Base-by-base conservation (phyloP, 176 grass and related monocot species). In the Luzula sylvatica region DNA sequence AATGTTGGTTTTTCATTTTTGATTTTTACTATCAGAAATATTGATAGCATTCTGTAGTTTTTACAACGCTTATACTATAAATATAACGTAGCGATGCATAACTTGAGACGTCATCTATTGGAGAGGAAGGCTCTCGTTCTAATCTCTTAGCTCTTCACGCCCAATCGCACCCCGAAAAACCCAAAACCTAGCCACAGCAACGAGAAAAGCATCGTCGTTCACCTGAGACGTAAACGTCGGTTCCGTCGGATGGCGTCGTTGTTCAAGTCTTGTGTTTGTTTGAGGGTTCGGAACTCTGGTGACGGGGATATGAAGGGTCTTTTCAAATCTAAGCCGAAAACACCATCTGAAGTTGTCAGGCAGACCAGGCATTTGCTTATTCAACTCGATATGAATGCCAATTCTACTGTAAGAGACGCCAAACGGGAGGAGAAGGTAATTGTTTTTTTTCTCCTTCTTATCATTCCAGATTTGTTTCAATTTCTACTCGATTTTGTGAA, bases 351-450 rank as follows among this genome's bases (percentile, higher is more conserved):
- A 38, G 68, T 98, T 16, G 92, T 90, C 19, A 66, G 78, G 56
- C 81, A 87, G 53, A 90, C 92, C 54, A 71, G 85, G 26, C 78
- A 90, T 40, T 73, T 87, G 46, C 81, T 98, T 8, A 28, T 83
- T 53, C 65, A 70, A 29, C 13, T 90, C 61, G 86, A 90, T 65
- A 26, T 82, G 30, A n/a, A n/a, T n/a, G n/a, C n/a, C n/a, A 52
- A 83, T 14, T 63, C 32, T 27, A 65, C 50, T 42, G 41, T 61
- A 13, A 24, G 78, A 14, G 62, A 69, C 26, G 30, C 74, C 68
- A 98, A 90, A 81, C 77, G 78, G 13, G 86, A 90, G 9, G 92
- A 90, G 72, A 98, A 98, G 85, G 92, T 98, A 58, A 68, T 49
- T 13, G 30, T 17, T 21, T 35, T 18, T 32, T 9, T 53, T 17